Evolutionary conservation across 352 stramenopile species (phyloP), one percentile per base, ranked within the genome.

Genomic region (Phytophthora sp.): DNA sequence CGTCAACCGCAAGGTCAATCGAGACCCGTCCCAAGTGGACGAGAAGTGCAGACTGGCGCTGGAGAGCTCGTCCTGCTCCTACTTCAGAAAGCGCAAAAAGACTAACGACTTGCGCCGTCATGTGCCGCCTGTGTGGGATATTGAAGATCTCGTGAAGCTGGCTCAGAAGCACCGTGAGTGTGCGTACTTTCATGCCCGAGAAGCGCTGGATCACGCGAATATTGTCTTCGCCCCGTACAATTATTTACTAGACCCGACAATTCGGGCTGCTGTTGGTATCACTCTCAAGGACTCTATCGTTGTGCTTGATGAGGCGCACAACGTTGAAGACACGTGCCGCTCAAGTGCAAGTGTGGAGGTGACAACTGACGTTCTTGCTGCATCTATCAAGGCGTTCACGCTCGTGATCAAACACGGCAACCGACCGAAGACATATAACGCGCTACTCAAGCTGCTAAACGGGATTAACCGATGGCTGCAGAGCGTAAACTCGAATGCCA

Each of bases 181-280:
- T 42, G 85, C 82, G 3, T 96, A 89, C 65, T 96, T 89, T 54
- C 74, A 87, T 50, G 44, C 87, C 43, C 23, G 81, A 50, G 35
- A 83, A 76, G 65, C 67, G 30, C 39, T 92, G 11, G 68, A 69
- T 15, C 55, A 80, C 13, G 88, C 88, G 1, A 81, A 93, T 42
- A 89, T 96, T 31, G 74, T 95, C 9, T 95, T 96, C 42, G 91
- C 81, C 28, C 88, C 88, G n/a, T 96, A 96, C 72, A 96, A 94
- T 59, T 96, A 96, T 60, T 53, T 96, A 24, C 58, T 96, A 31
- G 78, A 95, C 49, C 87, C 88, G 28, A 72, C 69, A 10, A 94
- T 96, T 51, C 85, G 88, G 11, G 67, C 76, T 5, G 74, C 88
- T 2, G 75, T 94, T 0, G 69, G 67, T 2, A 93, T 96, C 48